A percentile compares a stretch with the other conserved stretches of the same genome.
These are phyloP conservation scores for Rhizoctonia solani DNA, from an alignment of 1,284 basidiomycete genomes.

Conservation along the genomic window DNA sequence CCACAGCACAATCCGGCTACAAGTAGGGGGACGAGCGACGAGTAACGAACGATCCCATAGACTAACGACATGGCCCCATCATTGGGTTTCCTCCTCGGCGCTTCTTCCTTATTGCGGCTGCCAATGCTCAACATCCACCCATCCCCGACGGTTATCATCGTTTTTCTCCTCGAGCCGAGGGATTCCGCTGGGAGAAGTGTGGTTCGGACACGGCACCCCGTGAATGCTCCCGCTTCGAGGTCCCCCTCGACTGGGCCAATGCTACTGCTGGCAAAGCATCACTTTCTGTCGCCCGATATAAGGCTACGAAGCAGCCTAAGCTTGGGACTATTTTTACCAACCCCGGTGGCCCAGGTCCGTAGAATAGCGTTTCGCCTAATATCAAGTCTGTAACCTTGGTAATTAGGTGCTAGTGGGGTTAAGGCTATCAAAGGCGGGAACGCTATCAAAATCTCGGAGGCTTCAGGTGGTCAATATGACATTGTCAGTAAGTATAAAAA, in stretches of 20 bases:
- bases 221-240: conserved; percentile 27
- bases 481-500: conserved; percentile 26
- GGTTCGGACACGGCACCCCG: not conserved
- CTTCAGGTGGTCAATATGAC: conserved; percentile 22
- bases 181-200: conserved; percentile 5
- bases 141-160: not conserved
- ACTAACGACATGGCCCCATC: too few species aligned
- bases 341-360: conserved; percentile 21
- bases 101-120: too few species aligned
- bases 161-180: not conserved
- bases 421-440: not conserved
- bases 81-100: too few species aligned
- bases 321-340: conserved; percentile 33
- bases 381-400: not conserved
- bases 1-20: too few species aligned
- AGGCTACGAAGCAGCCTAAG: conserved; percentile 9
- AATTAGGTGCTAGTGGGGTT: conserved; percentile 5
- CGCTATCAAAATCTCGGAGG: not conserved
- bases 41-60: too few species aligned
- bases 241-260: conserved; percentile 33
- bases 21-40: too few species aligned
- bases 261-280: conserved; percentile 24
- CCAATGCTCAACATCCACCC: too few species aligned
- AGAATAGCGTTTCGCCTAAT: not conserved
- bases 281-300: conserved; percentile 8